Evolutionary conservation across 2,329 filamentous ascomycete species (phyloP), one percentile per base, ranked within the genome.

Genomic region (Aspergillus udagawae): DNA sequence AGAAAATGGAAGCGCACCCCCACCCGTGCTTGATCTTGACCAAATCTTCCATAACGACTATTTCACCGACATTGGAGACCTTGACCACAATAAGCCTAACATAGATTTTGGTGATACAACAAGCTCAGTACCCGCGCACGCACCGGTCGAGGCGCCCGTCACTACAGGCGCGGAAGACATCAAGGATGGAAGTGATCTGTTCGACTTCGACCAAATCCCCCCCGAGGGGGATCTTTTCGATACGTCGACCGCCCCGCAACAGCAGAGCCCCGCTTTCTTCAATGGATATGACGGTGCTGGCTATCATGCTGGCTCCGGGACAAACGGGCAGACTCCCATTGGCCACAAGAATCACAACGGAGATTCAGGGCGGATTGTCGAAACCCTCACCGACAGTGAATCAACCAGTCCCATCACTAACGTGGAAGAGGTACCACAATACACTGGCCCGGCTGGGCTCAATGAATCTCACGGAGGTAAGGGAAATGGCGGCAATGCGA

Each of bases 31-130:
- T 41, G 83, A 86, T 59, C 76, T 86, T 2, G 82, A 84, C 61
- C 75, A 77, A n/a, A 83, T 86, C 59, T 80, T 86, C 58, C 80
- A 83, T 60, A 80, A 80, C 27, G 81, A 84, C 60, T 84, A 82
- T 63, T 84, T 83, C 60, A 76, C 78, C 23, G 76, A 79, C 52
- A 67, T 75, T 51, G 67, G 59, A 14, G 71, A 73, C 32, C 53
- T 67, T 23, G 68, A 73, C n/a, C 60, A 71, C 38, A 67, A 65
- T 32, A 68, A 70, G 35, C 62, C 59, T 14, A 65, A 60, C 35
- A 44, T 68, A 21, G 63, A 65, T 35, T 66, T 63, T 54, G 63
- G 65, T 42, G 62, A 69, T 49, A 53, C 64, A 42, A 52, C 61
- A 42, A 52, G 51, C 27, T 29, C 61, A 3, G 64, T 57, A 10